phyloP scores from a whole-genome alignment of 768 basidiomycete species.

The Pulveroboletus sp. region DNA sequence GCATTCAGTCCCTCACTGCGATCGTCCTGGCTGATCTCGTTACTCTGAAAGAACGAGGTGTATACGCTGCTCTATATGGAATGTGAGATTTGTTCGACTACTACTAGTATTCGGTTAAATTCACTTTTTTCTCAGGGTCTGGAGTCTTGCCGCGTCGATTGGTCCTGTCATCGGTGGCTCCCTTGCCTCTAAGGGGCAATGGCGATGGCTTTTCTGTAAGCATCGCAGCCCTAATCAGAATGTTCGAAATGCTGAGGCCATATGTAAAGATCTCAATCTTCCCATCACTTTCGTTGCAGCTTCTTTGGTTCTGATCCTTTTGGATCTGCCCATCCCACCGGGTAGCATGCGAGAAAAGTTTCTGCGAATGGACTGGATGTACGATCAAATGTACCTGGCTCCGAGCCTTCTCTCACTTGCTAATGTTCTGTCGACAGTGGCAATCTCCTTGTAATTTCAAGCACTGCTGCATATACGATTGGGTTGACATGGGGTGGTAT shows the following conservation, averaged over 20 bases:
- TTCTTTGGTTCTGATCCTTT: constrained; percentile 27
- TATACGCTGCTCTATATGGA: constrained; percentile 36
- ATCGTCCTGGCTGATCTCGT: constrained; percentile 49
- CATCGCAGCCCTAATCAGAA: neutral
- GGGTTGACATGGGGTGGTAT: constrained; percentile 50
- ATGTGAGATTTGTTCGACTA: constrained; percentile 21
- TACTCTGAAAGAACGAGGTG: constrained; percentile 43
- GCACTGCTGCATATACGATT: constrained; percentile 35
- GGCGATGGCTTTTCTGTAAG: constrained; percentile 44
- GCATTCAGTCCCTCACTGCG: constrained; percentile 34
- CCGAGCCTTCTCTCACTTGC: neutral
- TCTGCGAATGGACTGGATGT: constrained; percentile 44
- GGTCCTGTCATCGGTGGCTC: constrained; percentile 38
- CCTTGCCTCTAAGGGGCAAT: constrained; percentile 30
- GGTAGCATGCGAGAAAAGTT: constrained; percentile 36
- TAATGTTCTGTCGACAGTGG: constrained; percentile 29
- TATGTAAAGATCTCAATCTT: constrained; percentile 38
- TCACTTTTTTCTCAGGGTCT: constrained; percentile 18
- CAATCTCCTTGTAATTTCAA: constrained; percentile 38
- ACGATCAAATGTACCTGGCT: constrained; percentile 5
- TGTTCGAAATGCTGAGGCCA: neutral
- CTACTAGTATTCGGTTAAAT: neutral
- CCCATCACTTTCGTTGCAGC: constrained; percentile 34
- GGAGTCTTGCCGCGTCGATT: constrained; percentile 34
- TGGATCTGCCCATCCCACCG: constrained; percentile 34